These are phyloP conservation scores for Paramecium bursaria DNA, from an alignment of 73 alveolate species.

Conservation along the genomic window DNA sequence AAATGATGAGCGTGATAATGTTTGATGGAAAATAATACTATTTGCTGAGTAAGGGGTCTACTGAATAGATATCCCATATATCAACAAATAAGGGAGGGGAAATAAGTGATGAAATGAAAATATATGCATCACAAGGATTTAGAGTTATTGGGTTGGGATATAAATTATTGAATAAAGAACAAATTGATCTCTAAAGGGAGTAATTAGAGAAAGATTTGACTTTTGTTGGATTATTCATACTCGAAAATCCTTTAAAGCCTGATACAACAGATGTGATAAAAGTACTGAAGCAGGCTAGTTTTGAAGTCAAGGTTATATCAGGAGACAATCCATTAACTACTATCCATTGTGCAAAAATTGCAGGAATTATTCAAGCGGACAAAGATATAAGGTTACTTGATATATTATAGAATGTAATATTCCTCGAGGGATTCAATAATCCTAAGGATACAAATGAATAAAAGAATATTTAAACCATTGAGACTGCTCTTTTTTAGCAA, in stretches of 20 bases:
- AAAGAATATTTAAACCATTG: not conserved
- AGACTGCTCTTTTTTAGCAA: not conserved
- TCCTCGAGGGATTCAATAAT: not conserved
- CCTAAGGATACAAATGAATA: not conserved
- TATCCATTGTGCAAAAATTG: slow-evolving; percentile 37
- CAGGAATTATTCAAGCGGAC: slow-evolving; percentile 19
- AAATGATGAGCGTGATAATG: slow-evolving; percentile 60
- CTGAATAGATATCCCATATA: slow-evolving; percentile 37
- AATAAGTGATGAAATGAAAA: slow-evolving; percentile 24
- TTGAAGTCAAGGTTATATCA: slow-evolving; percentile 59
- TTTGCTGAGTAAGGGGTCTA: slow-evolving; percentile 61
- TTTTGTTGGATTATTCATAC: slow-evolving; percentile 50
- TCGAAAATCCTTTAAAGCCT: slow-evolving; percentile 63
- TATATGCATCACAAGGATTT: slow-evolving; percentile 55
- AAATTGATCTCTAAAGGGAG: slow-evolving; percentile 40
- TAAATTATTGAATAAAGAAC: not conserved
- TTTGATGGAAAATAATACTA: slow-evolving; percentile 49
- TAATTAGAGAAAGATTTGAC: slow-evolving; percentile 30
- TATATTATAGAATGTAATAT: not conserved
- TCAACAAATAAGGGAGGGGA: slow-evolving; percentile 12
- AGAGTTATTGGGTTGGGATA: slow-evolving; percentile 64
- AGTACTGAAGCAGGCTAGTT: slow-evolving; percentile 34
- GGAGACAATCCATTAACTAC: slow-evolving; percentile 69
- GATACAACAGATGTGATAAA: slow-evolving; percentile 52
- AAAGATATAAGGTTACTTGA: slow-evolving; percentile 19